A percentile compares a stretch with the other conserved stretches of the same genome.
These are phyloP conservation scores for Neobulgaria alba DNA, from an alignment of 2,329 filamentous ascomycete species.

Conservation along the genomic window DNA sequence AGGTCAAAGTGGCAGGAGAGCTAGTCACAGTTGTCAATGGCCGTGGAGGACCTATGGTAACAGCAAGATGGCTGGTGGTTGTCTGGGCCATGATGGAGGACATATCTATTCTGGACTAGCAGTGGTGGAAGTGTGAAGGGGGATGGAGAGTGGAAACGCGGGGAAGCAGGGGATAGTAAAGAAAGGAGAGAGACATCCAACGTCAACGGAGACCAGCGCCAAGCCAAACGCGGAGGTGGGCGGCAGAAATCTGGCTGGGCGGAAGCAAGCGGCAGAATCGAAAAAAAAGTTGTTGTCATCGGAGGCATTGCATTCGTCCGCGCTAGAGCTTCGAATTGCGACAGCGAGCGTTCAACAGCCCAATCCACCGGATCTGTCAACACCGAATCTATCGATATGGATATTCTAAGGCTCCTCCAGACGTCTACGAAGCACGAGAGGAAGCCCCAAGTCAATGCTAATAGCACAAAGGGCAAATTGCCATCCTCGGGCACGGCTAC, in stretches of 20 bases:
- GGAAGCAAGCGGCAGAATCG: conserved; percentile 1
- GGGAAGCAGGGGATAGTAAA: not conserved
- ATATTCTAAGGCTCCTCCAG: conserved; percentile 65
- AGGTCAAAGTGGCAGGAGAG: no score
- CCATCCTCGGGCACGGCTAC: conserved; percentile 56
- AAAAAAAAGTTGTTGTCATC: not conserved
- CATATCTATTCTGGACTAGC: no score
- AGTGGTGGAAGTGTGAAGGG: not conserved
- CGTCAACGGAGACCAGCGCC: not conserved
- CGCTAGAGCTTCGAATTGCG: not conserved
- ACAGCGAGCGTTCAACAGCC: not conserved
- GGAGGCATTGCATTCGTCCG: no score
- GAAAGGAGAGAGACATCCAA: not conserved
- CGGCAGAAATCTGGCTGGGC: not conserved
- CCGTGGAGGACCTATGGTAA: conserved; percentile 5
- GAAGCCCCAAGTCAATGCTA: conserved; percentile 21
- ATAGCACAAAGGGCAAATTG: conserved; percentile 36
- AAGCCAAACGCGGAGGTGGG: not conserved
- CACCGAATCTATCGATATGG: conserved; percentile 29
- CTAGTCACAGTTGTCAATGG: not conserved
- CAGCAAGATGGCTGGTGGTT: conserved; percentile 6
- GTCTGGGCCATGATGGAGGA: conserved; percentile 1
- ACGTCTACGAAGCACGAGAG: conserved; percentile 52
- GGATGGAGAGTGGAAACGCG: not conserved
- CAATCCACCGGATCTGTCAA: not conserved